phyloP scores from a whole-genome alignment of 495 filamentous ascomycete genomes.

The Pseudevernia furfuracea region DNA sequence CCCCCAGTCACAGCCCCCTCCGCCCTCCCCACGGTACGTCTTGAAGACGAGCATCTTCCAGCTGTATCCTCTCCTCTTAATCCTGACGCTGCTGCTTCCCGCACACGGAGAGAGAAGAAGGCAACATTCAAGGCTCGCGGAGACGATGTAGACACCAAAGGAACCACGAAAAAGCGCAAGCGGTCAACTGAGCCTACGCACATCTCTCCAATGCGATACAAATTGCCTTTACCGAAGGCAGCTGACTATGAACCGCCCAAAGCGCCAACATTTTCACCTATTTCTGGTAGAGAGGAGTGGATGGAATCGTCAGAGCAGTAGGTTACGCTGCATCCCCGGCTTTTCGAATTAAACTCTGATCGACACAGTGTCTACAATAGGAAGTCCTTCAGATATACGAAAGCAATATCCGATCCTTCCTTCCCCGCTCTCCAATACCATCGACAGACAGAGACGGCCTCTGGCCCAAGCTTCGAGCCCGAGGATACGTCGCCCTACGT shows the following conservation, averaged over 20 bases:
- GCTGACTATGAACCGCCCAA: conserved; percentile 52
- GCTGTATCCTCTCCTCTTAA: conserved; percentile 57
- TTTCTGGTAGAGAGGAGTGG: conserved; percentile 36
- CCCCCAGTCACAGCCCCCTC: conserved; percentile 27
- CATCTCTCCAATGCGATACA: conserved; percentile 46
- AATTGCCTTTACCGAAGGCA: conserved; percentile 48
- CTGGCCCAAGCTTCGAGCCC: conserved; percentile 75
- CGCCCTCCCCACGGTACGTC: conserved; percentile 50
- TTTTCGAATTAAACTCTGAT: background rate
- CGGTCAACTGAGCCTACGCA: conserved; percentile 26
- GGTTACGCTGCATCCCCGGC: conserved; percentile 22
- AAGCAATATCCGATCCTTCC: conserved; percentile 78
- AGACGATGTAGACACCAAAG: conserved; percentile 46
- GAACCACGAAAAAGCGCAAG: conserved; percentile 43
- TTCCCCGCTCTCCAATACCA: conserved; percentile 85
- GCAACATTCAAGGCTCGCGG: conserved; percentile 73
- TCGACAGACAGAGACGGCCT: conserved; percentile 79
- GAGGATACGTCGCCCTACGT: conserved; percentile 81
- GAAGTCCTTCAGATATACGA: conserved; percentile 81
- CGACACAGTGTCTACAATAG: conserved; percentile 65
- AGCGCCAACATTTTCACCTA: conserved; percentile 44
- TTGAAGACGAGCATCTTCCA: conserved; percentile 36
- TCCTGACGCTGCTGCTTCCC: conserved; percentile 40
- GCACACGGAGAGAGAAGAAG: conserved; percentile 50
- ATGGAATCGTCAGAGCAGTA: conserved; percentile 57